These are phyloP conservation scores for Citeromyces matritensis DNA, from an alignment of 805 yeast species.

Conservation along the genomic window DNA sequence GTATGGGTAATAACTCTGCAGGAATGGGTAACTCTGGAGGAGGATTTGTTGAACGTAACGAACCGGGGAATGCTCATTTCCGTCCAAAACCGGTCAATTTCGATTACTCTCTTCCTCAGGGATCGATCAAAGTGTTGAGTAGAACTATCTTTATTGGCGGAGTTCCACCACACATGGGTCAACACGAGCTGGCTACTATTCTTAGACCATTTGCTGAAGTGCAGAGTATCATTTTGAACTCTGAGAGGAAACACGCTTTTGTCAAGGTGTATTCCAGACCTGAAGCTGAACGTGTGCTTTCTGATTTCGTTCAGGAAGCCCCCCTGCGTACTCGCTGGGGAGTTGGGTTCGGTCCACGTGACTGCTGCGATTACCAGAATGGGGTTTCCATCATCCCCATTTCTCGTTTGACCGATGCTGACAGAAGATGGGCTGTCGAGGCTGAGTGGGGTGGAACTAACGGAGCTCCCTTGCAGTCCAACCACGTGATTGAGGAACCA, in stretches of 20 bases:
- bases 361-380: conserved; percentile 88
- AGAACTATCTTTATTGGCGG: conserved; percentile 94
- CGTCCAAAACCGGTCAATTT: conserved; percentile 60
- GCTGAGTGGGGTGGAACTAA: conserved; percentile 98
- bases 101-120: conserved; percentile 63
- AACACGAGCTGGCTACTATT: conserved; percentile 49
- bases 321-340: conserved; percentile 90
- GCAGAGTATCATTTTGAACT: conserved; percentile 77
- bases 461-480: conserved; percentile 65
- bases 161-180: conserved; percentile 72
- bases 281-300: conserved; percentile 78
- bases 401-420: conserved; percentile 85
- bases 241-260: conserved; percentile 89
- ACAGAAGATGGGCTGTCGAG: conserved; percentile 69
- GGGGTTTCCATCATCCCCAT: conserved; percentile 85
- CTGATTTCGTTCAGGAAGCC: conserved; percentile 42
- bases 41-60: conserved; percentile 31
- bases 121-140: conserved; percentile 67
- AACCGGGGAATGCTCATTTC: conserved; percentile 60
- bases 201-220: conserved; percentile 79
- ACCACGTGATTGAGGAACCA: conserved; percentile 87
- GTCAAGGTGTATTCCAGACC: conserved; percentile 84
- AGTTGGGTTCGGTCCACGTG: conserved; percentile 97
- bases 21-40: conserved; percentile 21
- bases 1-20: conserved; percentile 7